phyloP scores from a whole-genome alignment of 2,329 filamentous ascomycete species.

The Cercospora berteroae region DNA sequence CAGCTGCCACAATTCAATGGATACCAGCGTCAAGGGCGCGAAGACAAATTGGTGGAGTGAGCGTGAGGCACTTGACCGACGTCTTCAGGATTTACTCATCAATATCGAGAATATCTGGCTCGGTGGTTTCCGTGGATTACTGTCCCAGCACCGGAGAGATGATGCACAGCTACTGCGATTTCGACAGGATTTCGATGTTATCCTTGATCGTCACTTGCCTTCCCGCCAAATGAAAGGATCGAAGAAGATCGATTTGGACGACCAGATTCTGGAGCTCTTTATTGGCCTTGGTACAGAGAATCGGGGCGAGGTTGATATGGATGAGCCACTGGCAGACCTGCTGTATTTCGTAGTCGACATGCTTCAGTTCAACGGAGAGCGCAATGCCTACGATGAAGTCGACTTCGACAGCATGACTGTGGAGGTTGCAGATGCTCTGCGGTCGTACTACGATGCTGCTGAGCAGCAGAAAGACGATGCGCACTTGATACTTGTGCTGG shows the following conservation, averaged over 20 bases:
- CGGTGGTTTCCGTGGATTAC: constrained; percentile 91
- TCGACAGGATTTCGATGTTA: constrained; percentile 71
- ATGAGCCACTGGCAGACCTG: constrained; percentile 86
- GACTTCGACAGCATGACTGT: constrained; percentile 91
- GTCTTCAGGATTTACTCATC: constrained; percentile 72
- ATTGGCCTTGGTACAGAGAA: constrained; percentile 76
- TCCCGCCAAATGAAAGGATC: constrained; percentile 63
- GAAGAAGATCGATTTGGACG: constrained; percentile 55
- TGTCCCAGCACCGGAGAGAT: constrained; percentile 68
- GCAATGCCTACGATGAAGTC: constrained; percentile 95
- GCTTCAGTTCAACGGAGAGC: constrained; percentile 91
- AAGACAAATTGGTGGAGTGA: constrained; percentile 88
- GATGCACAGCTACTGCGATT: constrained; percentile 49
- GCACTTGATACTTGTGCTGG: constrained; percentile 86
- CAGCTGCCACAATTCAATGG: constrained; percentile 71
- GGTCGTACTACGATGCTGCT: constrained; percentile 65
- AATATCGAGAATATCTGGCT: constrained; percentile 94
- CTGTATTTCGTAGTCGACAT: constrained; percentile 97
- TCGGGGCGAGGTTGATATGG: constrained; percentile 67
- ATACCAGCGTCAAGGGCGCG: constrained; percentile 70
- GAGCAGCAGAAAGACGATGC: constrained; percentile 39
- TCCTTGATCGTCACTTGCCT: constrained; percentile 79
- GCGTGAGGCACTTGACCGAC: constrained; percentile 73
- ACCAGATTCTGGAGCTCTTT: constrained; percentile 79
- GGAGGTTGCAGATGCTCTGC: constrained; percentile 80